These are phyloP conservation scores for Solanum medicagineum DNA, from an alignment of 257 asterid species.

Conservation along the genomic window DNA sequence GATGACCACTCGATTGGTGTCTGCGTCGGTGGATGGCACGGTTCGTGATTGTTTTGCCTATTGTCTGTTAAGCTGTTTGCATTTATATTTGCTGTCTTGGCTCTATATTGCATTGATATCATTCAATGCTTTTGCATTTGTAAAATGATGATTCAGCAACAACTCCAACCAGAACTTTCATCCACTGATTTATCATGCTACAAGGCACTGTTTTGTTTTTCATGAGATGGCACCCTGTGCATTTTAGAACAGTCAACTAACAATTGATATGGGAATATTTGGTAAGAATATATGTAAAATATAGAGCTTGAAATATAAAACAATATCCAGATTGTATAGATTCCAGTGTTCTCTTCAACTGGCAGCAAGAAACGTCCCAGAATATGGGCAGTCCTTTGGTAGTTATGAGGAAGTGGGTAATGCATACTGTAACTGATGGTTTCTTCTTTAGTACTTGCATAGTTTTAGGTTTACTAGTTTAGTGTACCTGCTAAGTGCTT, in stretches of 20 bases:
- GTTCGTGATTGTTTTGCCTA: slow-evolving; percentile 29
- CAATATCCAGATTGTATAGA: not conserved
- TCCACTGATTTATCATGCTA: not conserved
- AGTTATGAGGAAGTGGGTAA: not conserved
- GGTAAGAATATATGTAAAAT: not conserved
- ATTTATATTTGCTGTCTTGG: not conserved
- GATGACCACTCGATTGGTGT: slow-evolving; percentile 96
- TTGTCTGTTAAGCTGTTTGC: not conserved
- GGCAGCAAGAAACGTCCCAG: not conserved
- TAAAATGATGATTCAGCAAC: not conserved
- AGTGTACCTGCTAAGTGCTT: too few relatives aligned
- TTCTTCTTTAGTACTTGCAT: not conserved
- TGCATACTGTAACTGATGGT: not conserved
- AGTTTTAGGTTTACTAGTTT: not conserved
- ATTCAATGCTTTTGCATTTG: not conserved
- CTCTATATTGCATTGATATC: not conserved
- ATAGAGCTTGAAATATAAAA: not conserved
- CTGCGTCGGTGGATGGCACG: slow-evolving; percentile 96
- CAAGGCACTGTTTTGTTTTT: not conserved
- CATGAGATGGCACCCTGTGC: not conserved
- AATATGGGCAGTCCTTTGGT: not conserved
- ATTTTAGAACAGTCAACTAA: not conserved
- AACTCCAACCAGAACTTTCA: not conserved
- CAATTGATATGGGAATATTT: not conserved
- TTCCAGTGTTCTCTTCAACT: not conserved